Base-by-base conservation (phyloP, 1,284 basidiomycete species). In the Ustilago lituana region DNA sequence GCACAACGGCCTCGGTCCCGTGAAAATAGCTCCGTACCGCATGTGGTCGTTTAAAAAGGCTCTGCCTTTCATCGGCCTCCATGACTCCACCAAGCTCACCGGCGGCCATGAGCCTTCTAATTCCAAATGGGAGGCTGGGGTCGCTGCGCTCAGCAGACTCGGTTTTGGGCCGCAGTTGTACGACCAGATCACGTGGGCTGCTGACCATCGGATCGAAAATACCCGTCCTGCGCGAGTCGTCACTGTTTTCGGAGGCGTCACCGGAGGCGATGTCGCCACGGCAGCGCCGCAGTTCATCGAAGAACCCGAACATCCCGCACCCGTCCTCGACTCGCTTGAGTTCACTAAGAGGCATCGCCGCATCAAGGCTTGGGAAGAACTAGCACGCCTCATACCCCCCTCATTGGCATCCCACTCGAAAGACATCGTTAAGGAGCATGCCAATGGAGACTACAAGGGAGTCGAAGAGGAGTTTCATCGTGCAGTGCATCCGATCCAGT, bases 401-500 rank as follows among this genome's bases (percentile, higher is more conserved):
- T 40, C 58, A 1, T 26, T 67, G 1, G 47, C 32, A 19, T 29
- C 24, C 3, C 50, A 61, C 35, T 45, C 44, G 14, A 9, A 10
- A 2, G 27, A 24, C 2, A 29, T 67, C 3, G 61, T 33, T 15
- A 17, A 31, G 1, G 27, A 7, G 2, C 56, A 60, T 20, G 15
- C 2, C 9, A 2, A 2, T 0, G 11, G 5, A 14, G 38, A 26
- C 5, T 60, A 48, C 20, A 9, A 10, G 0, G 12, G 20, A 2
- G 9, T 55, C 7, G 29, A 33, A 1, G 14, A 17, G 8, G 23
- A 7, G 0, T 17, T 45, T 5, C 58, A 53, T 14, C 31, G 47
- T 17, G 31, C 36, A 2, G 29, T 67, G 5, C 64, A 67, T 33
- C 64, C 64, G 0, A 46, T 67, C 11, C 57, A 67, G 15, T 67